Evolutionary conservation across 306 rosid species (phyloP), one percentile per base, ranked within the genome.

Genomic region (Prunus dulcis): DNA sequence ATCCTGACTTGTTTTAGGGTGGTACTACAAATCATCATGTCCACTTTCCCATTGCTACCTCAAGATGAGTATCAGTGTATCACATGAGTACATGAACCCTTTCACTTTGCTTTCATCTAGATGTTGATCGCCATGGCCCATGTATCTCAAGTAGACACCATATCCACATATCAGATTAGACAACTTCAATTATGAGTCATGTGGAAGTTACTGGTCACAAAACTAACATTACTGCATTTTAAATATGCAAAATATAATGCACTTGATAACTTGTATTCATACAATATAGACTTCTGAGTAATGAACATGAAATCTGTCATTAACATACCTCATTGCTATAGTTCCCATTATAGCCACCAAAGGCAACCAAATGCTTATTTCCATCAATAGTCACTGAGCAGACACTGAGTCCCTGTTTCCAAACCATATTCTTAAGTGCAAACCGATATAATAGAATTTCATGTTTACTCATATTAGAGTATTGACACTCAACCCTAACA

Each of bases 281-380:
- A 15, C 23, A 1, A 56, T 72, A 17, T 25, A 20, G 15, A 68
- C 22, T 56, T 65, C 4, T 61, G 56, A 77, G 55, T 46, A 52
- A 50, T 14, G 3, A 47, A 72, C n/a, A 60, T 12, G 53, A n/a
- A 23, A 28, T 51, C 51, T 27, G 23, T 45, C 38, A 51, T 60
- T 64, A 38, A 80, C 78, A 69, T 87, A 96, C 99, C 97, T 96
- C 96, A 75, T 89, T 96, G 89, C 97, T 91, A 80, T 96, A 96
- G 81, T 73, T 92, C 76, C 99, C 99, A 69, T 96, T 96, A 83
- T 96, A 96, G 82, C 99, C 99, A 67, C 99, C 99, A 75, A 96
- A 96, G 67, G 97, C 86, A 83, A 92, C 89, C 82, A 96, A 80
- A 91, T 89, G 86, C 67, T 85, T 89, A 72, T 88, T 91, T 72